Conservation (phyloP, 2,329 filamentous ascomycete species). For the Fusarium sp. region DNA sequence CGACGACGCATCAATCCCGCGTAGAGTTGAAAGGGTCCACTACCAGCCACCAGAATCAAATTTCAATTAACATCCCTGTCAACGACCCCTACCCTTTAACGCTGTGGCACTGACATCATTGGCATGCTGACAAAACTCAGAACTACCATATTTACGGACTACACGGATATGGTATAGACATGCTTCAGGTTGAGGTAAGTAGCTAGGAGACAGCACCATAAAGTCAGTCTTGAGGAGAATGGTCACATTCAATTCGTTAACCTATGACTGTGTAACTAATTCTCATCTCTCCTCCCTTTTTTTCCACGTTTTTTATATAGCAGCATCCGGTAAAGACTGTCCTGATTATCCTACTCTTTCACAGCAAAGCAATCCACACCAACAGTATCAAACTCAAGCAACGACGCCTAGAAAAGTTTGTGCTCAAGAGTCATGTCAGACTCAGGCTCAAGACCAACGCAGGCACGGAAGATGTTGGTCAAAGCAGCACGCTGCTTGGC, state of each 20-base stretch:
- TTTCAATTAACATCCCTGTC: slow-evolving; percentile 14
- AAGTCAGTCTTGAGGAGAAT: slow-evolving; percentile 25
- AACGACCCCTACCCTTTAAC: slow-evolving; percentile 1
- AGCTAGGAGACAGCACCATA: not conserved
- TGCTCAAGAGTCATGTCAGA: slow-evolving; percentile 99
- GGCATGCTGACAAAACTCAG: not conserved
- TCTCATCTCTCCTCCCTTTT: slow-evolving; percentile 34
- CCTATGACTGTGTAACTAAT: slow-evolving; percentile 32
- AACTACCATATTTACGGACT: too few species aligned
- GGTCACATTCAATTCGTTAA: slow-evolving; percentile 38
- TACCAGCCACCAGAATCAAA: slow-evolving; percentile 6
- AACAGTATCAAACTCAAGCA: slow-evolving; percentile 1
- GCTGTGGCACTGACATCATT: not conserved
- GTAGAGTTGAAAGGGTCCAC: slow-evolving; percentile 1
- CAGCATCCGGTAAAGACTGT: slow-evolving; percentile 31
- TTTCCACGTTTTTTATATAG: slow-evolving; percentile 15
- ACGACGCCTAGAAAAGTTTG: slow-evolving; percentile 78
- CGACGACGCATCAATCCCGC: slow-evolving; percentile 38
- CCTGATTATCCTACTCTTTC: slow-evolving; percentile 8
- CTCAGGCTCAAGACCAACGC: slow-evolving; percentile 95
- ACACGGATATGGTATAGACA: too few species aligned
- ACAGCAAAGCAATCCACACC: not conserved
- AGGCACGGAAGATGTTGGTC: slow-evolving; percentile 98
- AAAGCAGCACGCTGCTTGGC: slow-evolving; percentile 94
- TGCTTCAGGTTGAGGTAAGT: too few species aligned